These are phyloP conservation scores for Zymoseptoria passerinii DNA, from an alignment of 2,329 filamentous ascomycete genomes.

Conservation along the genomic window DNA sequence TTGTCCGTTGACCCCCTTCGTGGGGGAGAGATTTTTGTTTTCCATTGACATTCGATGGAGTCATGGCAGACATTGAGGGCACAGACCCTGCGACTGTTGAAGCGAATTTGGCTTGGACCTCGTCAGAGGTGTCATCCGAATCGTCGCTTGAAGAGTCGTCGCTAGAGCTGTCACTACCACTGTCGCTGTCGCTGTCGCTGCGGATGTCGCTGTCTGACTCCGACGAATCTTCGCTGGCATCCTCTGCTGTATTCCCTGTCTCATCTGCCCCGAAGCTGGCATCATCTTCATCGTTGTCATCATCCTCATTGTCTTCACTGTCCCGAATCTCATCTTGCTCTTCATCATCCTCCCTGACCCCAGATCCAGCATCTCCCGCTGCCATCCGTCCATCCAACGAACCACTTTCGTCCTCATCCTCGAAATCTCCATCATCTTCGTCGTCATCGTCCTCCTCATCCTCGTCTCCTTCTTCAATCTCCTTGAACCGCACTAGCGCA, in stretches of 20 bases:
- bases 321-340: slow-evolving; percentile 4
- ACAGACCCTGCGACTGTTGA: background rate
- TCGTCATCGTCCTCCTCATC: slow-evolving; percentile 28
- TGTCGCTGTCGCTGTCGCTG: slow-evolving; percentile 15
- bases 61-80: background rate
- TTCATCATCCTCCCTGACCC: slow-evolving; percentile 6
- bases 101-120: background rate
- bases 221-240: slow-evolving; percentile 8
- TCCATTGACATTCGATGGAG: background rate
- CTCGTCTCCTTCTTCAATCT: slow-evolving; percentile 33
- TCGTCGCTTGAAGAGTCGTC: slow-evolving; percentile 3
- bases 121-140: slow-evolving; percentile 1
- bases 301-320: background rate
- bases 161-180: slow-evolving; percentile 8
- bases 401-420: slow-evolving; percentile 11
- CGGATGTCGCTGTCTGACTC: slow-evolving; percentile 6
- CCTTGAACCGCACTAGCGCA: slow-evolving; percentile 9
- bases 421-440: slow-evolving; percentile 14
- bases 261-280: background rate
- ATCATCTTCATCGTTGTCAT: slow-evolving; percentile 1
- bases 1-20: slow-evolving; percentile 44
- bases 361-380: slow-evolving; percentile 16
- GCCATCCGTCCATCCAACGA: background rate
- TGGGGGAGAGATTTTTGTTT: slow-evolving; percentile 28
- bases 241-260: slow-evolving; percentile 2